Conservation (phyloP, 2,329 filamentous ascomycete species). For the Sclerotinia minor region DNA sequence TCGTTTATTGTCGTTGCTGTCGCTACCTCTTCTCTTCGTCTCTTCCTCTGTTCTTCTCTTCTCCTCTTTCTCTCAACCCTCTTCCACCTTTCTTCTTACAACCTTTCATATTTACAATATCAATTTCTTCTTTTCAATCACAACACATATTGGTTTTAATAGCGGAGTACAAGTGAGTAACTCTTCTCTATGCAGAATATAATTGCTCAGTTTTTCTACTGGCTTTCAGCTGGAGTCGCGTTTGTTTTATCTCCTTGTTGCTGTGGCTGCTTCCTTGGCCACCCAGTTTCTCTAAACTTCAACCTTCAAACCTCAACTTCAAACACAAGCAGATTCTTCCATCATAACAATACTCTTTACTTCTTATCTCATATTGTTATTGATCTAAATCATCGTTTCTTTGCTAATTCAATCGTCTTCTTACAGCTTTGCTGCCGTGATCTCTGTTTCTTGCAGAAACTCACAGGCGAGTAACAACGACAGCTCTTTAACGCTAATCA, state of each 20-base stretch:
- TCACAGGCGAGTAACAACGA: too few relatives aligned
- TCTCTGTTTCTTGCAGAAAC: not conserved
- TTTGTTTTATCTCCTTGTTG: constrained; percentile 1
- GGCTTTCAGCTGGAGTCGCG: not conserved
- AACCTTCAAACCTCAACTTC: not conserved
- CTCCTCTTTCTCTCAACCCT: not conserved
- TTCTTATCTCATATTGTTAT: not conserved
- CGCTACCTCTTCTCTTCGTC: not conserved
- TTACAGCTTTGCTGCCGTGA: not conserved
- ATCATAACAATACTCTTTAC: not conserved
- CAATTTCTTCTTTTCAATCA: not conserved
- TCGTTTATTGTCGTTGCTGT: not conserved
- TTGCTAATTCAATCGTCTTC: not conserved
- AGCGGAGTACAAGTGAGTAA: not conserved
- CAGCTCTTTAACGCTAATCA: not conserved
- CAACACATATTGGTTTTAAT: not conserved
- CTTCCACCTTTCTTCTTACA: not conserved
- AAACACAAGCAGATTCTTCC: not conserved
- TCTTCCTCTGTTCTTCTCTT: not conserved
- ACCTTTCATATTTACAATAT: not conserved
- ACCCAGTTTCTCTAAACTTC: not conserved
- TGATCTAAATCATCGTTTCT: not conserved
- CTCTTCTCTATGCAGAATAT: not conserved
- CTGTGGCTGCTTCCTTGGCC: constrained; percentile 6
- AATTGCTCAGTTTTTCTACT: not conserved